Conservation (phyloP, 768 basidiomycete genomes). For the Leccinum subgranulosum region DNA sequence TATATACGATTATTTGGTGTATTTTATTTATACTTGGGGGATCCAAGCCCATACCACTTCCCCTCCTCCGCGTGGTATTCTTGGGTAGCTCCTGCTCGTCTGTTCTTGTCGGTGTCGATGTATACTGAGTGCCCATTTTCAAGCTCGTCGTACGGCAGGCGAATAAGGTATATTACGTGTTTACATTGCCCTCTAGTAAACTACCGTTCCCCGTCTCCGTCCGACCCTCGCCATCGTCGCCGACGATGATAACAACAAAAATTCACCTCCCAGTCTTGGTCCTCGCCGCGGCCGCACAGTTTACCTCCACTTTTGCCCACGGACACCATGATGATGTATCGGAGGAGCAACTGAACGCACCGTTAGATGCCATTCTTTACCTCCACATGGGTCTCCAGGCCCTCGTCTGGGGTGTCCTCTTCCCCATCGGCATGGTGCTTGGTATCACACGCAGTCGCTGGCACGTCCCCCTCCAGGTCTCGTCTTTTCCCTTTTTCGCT, state of each 20-base stretch:
- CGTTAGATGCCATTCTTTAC: conserved; percentile 77
- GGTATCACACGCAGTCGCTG: conserved; percentile 77
- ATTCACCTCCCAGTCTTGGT: not conserved
- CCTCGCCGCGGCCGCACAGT: not conserved
- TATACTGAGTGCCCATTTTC: no score
- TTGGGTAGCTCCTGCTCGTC: no score
- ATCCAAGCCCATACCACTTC: no score
- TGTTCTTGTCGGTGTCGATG: no score
- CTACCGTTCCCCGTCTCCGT: no score
- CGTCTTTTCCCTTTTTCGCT: not conserved
- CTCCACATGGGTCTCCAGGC: conserved; percentile 81
- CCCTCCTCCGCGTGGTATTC: no score
- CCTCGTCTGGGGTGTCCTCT: conserved; percentile 79
- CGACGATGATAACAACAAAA: not conserved
- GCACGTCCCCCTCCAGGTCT: conserved; percentile 84
- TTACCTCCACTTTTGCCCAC: conserved; percentile 40
- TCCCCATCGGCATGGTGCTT: conserved; percentile 81
- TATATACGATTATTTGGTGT: not conserved
- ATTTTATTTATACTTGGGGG: not conserved
- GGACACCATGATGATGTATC: conserved; percentile 56
- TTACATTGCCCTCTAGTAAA: no score
- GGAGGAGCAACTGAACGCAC: conserved; percentile 60
- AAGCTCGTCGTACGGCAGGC: no score
- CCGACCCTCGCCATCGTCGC: not conserved
- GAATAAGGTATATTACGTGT: no score